Base-by-base conservation (phyloP, 331 rosid species). In the Spiraea crenata region DNA sequence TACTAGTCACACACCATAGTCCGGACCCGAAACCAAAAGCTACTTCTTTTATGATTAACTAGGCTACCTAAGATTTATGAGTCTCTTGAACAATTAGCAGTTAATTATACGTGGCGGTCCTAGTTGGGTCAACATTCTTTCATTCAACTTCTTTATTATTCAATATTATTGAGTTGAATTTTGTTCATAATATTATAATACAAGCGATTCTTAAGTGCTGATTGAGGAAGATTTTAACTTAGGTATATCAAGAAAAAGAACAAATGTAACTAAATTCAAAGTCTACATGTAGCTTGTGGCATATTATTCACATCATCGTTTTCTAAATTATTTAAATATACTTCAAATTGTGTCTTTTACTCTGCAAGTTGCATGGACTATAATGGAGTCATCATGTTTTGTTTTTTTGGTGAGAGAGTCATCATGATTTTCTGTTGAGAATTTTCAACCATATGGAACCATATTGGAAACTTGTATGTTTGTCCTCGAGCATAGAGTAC, bases 91-190 rank as follows among this genome's bases (percentile, higher is more conserved):
- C 45, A 7, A 11, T 74, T 67, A 74, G 73, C 17, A 63, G 9
- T 67, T 52, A 42, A 25, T 25, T 25, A 25, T 25, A 25, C 31
- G 2, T 69, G 71, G 80, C 79, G 85, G 85, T 63, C 85, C 57
- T 69, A 55, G 80, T 76, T 80, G 72, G 54, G 64, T 70, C 74
- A 70, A 64, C 63, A 51, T 85, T 73, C 79, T 78, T 67, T 77
- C 65, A 40, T 64, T 69, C 56, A 15, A 63, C 31, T 63, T 41
- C 20, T 60, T 13, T 34, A 44, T 50, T 49, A 38, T 52, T 62
- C 40, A 12, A 19, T 1, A 25, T 25, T 25, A 42, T 42, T 42
- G 44, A 19, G 34, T 58, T 47, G 47, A 16, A 12, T 12, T 14
- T 51, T 56, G 41, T 54, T 62, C 8, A n/a, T 39, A 34, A 13